Conservation (phyloP, 2,329 filamentous ascomycete species). For the Periglandula ipomoeae region DNA sequence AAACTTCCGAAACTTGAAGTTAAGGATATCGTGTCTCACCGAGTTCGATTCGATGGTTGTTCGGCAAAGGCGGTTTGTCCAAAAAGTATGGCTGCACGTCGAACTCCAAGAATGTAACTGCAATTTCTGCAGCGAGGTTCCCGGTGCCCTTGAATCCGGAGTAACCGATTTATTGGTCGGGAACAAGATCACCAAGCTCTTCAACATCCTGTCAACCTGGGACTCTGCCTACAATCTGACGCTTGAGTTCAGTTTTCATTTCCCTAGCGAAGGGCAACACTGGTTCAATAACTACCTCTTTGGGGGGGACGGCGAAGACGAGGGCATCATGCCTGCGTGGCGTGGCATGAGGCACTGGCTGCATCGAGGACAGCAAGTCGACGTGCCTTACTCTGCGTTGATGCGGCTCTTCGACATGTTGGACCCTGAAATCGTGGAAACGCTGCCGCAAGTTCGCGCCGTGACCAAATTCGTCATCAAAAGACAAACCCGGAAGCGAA, state of each 20-base stretch:
- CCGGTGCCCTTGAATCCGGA: neutral
- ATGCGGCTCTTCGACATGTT: neutral
- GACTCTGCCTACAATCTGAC: neutral
- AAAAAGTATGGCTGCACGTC: neutral
- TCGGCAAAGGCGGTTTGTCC: neutral
- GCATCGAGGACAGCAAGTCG: neutral
- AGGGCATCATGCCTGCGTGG: neutral
- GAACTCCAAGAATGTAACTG: neutral
- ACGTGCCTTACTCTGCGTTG: neutral
- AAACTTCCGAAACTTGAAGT: neutral
- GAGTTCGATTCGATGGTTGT: neutral
- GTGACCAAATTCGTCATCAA: neutral
- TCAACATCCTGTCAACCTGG: neutral
- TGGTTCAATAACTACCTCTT: neutral
- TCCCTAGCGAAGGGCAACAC: neutral
- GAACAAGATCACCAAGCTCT: neutral
- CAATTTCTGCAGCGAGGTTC: neutral
- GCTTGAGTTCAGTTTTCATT: neutral
- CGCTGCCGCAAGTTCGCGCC: neutral
- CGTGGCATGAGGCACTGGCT: neutral
- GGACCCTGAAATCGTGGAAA: neutral
- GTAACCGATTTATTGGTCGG: neutral
- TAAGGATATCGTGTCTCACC: neutral
- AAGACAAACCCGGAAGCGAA: neutral
- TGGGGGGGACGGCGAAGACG: neutral